phyloP scores from a whole-genome alignment of 768 basidiomycete genomes.

The Termitomyces eurrhizus region DNA sequence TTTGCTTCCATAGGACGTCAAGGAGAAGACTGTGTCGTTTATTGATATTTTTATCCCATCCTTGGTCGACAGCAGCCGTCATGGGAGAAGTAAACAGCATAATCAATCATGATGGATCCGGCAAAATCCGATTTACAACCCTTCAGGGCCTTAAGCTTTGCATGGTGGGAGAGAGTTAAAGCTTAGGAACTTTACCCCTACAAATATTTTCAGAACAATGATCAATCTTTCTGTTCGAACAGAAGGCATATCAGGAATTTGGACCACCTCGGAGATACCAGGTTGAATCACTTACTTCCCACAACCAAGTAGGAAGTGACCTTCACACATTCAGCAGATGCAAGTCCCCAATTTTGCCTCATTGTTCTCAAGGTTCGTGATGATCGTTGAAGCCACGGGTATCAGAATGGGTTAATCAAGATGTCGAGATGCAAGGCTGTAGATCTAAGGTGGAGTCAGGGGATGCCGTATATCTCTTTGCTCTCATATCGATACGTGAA shows the following conservation, averaged over 20 bases:
- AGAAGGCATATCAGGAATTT: neutral
- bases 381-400: neutral
- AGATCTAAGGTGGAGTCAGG: too few species aligned
- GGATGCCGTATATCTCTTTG: neutral
- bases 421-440: neutral
- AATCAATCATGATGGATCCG: neutral
- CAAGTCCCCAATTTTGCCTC: neutral
- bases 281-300: neutral
- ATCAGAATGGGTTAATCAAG: neutral
- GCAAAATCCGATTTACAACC: neutral
- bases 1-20: slow-evolving; percentile 10
- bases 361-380: neutral
- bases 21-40: neutral
- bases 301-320: neutral
- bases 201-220: neutral
- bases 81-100: neutral
- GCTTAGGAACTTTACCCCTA: neutral
- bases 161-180: neutral
- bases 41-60: neutral
- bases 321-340: neutral
- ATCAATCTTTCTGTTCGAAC: neutral
- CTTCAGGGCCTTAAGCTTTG: too few species aligned
- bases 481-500: too few species aligned
- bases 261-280: neutral
- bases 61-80: neutral